phyloP scores from a whole-genome alignment of 1,284 basidiomycete species.

The Leccinum holopus region DNA sequence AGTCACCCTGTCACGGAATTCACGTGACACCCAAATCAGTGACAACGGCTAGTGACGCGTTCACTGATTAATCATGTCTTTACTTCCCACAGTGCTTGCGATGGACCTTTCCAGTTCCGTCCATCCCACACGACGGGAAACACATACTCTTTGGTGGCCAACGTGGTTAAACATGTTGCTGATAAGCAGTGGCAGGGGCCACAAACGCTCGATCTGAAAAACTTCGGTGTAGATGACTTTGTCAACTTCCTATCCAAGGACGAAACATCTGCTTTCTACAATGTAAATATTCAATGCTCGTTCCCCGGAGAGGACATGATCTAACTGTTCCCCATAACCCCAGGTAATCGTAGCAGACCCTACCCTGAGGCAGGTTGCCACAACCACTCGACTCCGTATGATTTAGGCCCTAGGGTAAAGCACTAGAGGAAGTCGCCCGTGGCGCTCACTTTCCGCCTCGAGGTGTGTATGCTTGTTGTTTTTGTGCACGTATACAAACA shows the following conservation, averaged over 20 bases:
- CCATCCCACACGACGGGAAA: constrained; percentile 5
- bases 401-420: not conserved
- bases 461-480: not conserved
- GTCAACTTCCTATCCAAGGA: constrained; percentile 7
- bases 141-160: constrained; percentile 14
- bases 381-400: constrained; percentile 14
- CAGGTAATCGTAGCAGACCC: constrained; percentile 17
- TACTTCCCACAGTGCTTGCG: not conserved
- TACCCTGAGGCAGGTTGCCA: constrained; percentile 11
- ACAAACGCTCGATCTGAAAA: not conserved
- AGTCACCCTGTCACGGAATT: too few species aligned
- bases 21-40: too few species aligned
- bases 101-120: constrained; percentile 9
- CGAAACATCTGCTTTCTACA: constrained; percentile 8
- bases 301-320: not conserved
- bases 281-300: constrained; percentile 2
- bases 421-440: not conserved
- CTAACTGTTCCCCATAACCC: not conserved
- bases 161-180: not conserved
- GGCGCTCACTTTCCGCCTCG: constrained; percentile 3
- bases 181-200: not conserved
- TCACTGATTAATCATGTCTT: too few species aligned
- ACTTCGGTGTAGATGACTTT: constrained; percentile 1
- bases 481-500: not conserved
- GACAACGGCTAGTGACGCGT: too few species aligned